Conservation (phyloP, 2,329 filamentous ascomycete genomes). For the Nothophaeocryptopus gaeumannii region DNA sequence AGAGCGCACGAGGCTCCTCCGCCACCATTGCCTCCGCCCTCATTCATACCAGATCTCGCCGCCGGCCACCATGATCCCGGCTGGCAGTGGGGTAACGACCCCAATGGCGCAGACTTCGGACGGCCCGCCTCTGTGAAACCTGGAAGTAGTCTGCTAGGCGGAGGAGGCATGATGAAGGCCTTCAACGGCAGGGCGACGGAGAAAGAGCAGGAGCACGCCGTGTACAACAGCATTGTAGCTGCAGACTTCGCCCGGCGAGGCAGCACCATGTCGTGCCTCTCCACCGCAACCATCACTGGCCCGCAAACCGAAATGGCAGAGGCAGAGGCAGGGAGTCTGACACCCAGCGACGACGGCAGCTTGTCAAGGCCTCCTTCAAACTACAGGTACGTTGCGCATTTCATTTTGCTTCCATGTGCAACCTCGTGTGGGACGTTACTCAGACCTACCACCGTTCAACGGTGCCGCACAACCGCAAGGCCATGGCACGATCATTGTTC, state of each 20-base stretch:
- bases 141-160: constrained; percentile 47
- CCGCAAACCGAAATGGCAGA: constrained; percentile 29
- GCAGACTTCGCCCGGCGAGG: constrained; percentile 37
- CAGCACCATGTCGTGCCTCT: constrained; percentile 40
- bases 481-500: too few relatives aligned
- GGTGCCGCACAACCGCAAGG: too few relatives aligned
- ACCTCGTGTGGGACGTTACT: too few relatives aligned
- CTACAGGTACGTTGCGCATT: constrained; percentile 40
- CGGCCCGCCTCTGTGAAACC: constrained; percentile 47
- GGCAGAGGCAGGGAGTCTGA: constrained; percentile 23
- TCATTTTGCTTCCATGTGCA: neutral
- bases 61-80: constrained; percentile 57
- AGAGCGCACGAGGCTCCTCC: constrained; percentile 54
- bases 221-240: constrained; percentile 17
- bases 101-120: constrained; percentile 48
- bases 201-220: constrained; percentile 30
- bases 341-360: constrained; percentile 30
- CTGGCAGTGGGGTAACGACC: constrained; percentile 62
- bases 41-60: constrained; percentile 54
- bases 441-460: too few relatives aligned
- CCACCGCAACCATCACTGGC: constrained; percentile 33
- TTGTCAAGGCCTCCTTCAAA: constrained; percentile 37
- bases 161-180: constrained; percentile 16
- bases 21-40: constrained; percentile 64
- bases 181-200: constrained; percentile 19